Evolutionary conservation across 495 filamentous ascomycete species (phyloP), one percentile per base, ranked within the genome.

Genomic region (Parmelia sp.): DNA sequence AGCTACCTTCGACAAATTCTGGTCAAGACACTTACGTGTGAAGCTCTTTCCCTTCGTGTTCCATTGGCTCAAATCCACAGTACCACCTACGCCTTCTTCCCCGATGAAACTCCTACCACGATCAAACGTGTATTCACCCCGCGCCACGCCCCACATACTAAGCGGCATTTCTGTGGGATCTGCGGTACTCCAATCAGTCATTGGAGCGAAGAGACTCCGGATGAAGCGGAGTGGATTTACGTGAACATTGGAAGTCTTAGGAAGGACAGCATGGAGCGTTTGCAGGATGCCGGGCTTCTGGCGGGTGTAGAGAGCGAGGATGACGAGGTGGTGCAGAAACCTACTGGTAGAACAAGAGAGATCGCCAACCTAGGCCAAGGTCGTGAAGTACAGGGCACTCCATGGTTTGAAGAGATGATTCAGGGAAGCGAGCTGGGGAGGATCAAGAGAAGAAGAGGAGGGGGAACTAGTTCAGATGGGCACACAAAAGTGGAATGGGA

Each of bases 141-240:
- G 8, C 79, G 76, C 36, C 72, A 82, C 72, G 82, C 84, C 21
- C 79, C 80, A 23, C 74, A 82, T 66, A 74, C 83, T 0, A 83
- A 85, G 72, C 87, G 90, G 56, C 84, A 89, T 60, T 96, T 96
- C 75, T 96, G 92, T 74, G 92, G 92, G 0, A 92, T 89, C 76
- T 96, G 92, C 71, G 92, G 92, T 25, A 93, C 90, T 3, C 86
- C 86, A 8, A 77, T 96, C 49, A 86, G 84, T 0, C 88, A 86
- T 66, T 96, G 91, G 91, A 85, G 84, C 58, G 91, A 95, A 71
- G 70, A 82, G 17, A 87, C 88, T 1, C 71, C 66, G 0, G 81
- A 78, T 40, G 89, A 92, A 69, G 86, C 86, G 9, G 84, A 92
- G 17, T 91, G 80, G 66, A 90, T 96, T 71, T 82, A 80, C 35